Conservation (phyloP, 208 protist genomes). For the Trypanosoma caninum region DNA sequence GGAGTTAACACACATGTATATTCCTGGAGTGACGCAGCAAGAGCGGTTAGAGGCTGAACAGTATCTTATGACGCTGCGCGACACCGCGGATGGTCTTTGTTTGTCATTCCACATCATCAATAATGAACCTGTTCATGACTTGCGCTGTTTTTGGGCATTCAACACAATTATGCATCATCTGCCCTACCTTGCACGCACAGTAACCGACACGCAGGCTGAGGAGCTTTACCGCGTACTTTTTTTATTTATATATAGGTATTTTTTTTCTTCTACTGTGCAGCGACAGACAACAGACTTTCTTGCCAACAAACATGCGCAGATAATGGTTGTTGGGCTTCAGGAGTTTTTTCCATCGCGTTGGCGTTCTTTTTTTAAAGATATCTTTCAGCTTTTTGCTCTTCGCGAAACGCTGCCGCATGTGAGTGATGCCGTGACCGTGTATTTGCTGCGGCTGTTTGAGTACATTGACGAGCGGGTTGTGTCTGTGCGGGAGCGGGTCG, state of each 20-base stretch:
- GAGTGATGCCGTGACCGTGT: conserved; percentile 40
- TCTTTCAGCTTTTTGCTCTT: conserved; percentile 49
- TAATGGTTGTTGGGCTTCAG: conserved; percentile 69
- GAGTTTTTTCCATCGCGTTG: conserved; percentile 67
- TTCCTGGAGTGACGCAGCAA: conserved; percentile 26
- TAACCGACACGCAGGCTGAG: conserved; percentile 38
- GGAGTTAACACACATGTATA: conserved; percentile 53
- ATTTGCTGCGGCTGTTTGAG: conserved; percentile 81
- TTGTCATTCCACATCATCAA: conserved; percentile 67
- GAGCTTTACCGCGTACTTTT: conserved; percentile 68
- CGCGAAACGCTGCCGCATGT: conserved; percentile 21
- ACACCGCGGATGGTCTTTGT: conserved; percentile 55
- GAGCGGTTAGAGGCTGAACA: conserved; percentile 54
- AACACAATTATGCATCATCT: conserved; percentile 78
- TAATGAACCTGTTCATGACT: conserved; percentile 49
- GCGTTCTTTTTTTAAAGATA: conserved; percentile 54
- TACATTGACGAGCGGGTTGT: conserved; percentile 83
- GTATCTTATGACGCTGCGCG: conserved; percentile 67
- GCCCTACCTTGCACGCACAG: conserved; percentile 26
- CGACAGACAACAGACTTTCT: conserved; percentile 47
- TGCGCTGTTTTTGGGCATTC: conserved; percentile 81
- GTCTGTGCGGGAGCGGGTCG: conserved; percentile 46
- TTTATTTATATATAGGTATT: conserved; percentile 63
- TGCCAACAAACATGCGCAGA: conserved; percentile 82
- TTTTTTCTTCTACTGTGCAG: conserved; percentile 29